Conservation (phyloP, 2,329 filamentous ascomycete species). For the Fonsecaea pugnacius region DNA sequence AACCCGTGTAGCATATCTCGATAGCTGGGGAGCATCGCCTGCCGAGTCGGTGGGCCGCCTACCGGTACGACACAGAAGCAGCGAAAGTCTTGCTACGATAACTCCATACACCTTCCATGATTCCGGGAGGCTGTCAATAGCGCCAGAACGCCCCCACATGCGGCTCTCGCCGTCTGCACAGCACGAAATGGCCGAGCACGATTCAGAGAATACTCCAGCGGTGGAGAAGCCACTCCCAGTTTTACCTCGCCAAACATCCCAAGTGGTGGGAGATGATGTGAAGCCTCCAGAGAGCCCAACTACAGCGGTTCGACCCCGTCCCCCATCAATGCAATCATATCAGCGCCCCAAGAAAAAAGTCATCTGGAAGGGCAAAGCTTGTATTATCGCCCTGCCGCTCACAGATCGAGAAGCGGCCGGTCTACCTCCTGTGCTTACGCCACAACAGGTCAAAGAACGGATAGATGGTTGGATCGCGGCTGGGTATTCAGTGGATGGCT, state of each 20-base stretch:
- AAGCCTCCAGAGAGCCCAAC: conserved; percentile 23
- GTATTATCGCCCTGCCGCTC: conserved; percentile 70
- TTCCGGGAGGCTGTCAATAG: conserved; percentile 20
- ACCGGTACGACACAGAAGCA: conserved; percentile 19
- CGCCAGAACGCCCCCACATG: conserved; percentile 15
- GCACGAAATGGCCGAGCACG: conserved; percentile 19
- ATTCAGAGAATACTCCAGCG: conserved; percentile 8
- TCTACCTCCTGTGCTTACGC: conserved; percentile 45
- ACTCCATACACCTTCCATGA: conserved; percentile 38
- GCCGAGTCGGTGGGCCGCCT: conserved; percentile 2
- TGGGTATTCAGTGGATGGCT: conserved; percentile 51
- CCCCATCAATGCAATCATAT: conserved; percentile 42
- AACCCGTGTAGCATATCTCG: conserved; percentile 26
- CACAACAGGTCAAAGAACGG: conserved; percentile 46
- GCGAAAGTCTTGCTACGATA: conserved; percentile 35
- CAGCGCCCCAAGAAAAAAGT: conserved; percentile 68
- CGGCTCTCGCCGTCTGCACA: conserved; percentile 14
- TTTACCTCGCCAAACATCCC: conserved; percentile 15
- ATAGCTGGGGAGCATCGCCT: conserved; percentile 29
- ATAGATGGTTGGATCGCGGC: conserved; percentile 49
- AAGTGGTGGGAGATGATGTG: conserved; percentile 13
- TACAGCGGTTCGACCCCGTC: conserved; percentile 55
- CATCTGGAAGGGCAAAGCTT: conserved; percentile 75
- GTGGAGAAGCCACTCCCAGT: conserved; percentile 19
- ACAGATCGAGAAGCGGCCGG: conserved; percentile 67